Percentiles rank a stretch among this genome's conserved stretches.
phyloP scores from a whole-genome alignment of 2,329 filamentous ascomycete genomes.

The Exophiala dermatitidis region DNA sequence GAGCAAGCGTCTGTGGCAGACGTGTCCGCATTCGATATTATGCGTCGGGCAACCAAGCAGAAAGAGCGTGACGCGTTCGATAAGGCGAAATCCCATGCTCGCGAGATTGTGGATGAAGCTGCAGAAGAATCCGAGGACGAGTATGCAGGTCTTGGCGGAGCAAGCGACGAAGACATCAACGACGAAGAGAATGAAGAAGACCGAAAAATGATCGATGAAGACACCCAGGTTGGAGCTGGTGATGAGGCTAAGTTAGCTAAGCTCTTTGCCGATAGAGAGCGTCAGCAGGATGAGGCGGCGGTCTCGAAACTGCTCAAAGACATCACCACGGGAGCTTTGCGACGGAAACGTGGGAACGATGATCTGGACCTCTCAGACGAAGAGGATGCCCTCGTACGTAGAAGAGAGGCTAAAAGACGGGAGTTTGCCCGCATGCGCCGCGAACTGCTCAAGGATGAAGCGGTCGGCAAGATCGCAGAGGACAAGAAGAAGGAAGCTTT shows the following conservation, averaged over 20 bases:
- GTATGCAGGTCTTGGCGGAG: slow-evolving; percentile 87
- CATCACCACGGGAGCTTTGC: slow-evolving; percentile 79
- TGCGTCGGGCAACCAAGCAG: slow-evolving; percentile 58
- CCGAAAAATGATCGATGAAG: slow-evolving; percentile 83
- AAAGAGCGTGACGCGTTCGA: slow-evolving; percentile 58
- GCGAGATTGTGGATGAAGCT: slow-evolving; percentile 81
- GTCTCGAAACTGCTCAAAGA: slow-evolving; percentile 90
- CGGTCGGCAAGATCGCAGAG: slow-evolving; percentile 80
- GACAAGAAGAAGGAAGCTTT: slow-evolving; percentile 88
- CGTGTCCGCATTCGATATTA: slow-evolving; percentile 55
- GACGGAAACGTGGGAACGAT: slow-evolving; percentile 68
- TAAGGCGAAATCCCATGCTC: slow-evolving; percentile 80
- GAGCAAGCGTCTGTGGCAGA: slow-evolving; percentile 34
- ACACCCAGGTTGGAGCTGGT: slow-evolving; percentile 61
- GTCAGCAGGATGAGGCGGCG: slow-evolving; percentile 73
- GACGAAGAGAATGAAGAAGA: slow-evolving; percentile 69
- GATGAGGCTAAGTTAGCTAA: slow-evolving; percentile 78
- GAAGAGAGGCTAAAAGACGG: slow-evolving; percentile 70
- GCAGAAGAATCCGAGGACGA: slow-evolving; percentile 95
- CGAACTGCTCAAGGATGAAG: slow-evolving; percentile 78
- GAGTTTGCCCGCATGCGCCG: slow-evolving; percentile 91
- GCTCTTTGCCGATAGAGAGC: slow-evolving; percentile 75
- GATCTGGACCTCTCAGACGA: slow-evolving; percentile 84
- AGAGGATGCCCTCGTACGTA: slow-evolving; percentile 74
- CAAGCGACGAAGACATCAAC: slow-evolving; percentile 70